Conservation (phyloP, 2,329 filamentous ascomycete species). For the Berkeleyomyces basicola region DNA sequence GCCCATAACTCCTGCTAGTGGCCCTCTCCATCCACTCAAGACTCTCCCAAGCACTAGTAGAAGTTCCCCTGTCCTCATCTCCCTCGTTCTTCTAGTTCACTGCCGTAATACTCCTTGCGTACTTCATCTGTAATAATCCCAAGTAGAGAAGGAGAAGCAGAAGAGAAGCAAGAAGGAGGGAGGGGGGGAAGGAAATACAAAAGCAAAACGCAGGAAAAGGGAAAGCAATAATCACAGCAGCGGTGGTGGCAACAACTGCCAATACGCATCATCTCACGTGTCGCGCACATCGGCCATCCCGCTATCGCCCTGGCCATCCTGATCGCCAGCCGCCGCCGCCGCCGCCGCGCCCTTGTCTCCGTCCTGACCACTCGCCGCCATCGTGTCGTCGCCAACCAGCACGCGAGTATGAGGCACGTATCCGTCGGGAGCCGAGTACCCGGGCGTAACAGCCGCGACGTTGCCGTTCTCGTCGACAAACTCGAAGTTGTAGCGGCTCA, state of each 20-base stretch:
- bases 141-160: too few species aligned
- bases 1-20: neutral
- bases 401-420: constrained; percentile 49
- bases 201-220: neutral
- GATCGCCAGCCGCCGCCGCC: neutral
- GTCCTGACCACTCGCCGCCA: constrained; percentile 22
- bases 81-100: neutral
- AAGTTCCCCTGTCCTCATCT: neutral
- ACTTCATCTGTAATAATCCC: too few species aligned
- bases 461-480: constrained; percentile 89
- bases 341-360: neutral
- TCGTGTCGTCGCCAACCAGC: constrained; percentile 38
- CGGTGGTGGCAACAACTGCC: too few species aligned
- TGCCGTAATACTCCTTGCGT: neutral
- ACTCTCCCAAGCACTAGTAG: too few species aligned
- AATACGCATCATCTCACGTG: neutral
- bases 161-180: too few species aligned
- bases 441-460: constrained; percentile 70
- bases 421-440: constrained; percentile 36
- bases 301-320: constrained; percentile 25
- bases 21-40: neutral
- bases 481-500: constrained; percentile 93
- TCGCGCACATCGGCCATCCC: constrained; percentile 19
- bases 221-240: neutral
- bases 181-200: too few species aligned